phyloP scores from a whole-genome alignment of 2,329 filamentous ascomycete species.

The Fusarium tanahbumbuense region DNA sequence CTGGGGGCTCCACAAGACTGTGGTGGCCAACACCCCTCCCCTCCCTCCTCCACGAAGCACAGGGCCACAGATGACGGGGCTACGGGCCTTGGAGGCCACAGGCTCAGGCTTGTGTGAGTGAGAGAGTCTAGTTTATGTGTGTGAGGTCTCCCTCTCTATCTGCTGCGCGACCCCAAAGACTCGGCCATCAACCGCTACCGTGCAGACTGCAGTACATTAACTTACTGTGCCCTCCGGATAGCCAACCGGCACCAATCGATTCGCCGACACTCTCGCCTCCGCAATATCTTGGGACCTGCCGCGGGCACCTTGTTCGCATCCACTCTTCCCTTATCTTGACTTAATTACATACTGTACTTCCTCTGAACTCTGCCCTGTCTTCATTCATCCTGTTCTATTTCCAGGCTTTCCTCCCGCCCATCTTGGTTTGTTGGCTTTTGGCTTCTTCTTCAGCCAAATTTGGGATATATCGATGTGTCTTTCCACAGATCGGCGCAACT shows the following conservation, averaged over 20 bases:
- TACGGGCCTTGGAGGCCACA: slow-evolving; percentile 37
- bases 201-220: slow-evolving; percentile 11
- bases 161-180: slow-evolving; percentile 36
- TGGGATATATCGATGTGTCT: slow-evolving; percentile 5
- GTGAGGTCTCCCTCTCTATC: neutral
- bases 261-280: slow-evolving; percentile 46
- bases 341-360: slow-evolving; percentile 11
- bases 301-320: slow-evolving; percentile 42
- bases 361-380: slow-evolving; percentile 29
- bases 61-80: slow-evolving; percentile 38
- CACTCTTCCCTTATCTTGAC: slow-evolving; percentile 42
- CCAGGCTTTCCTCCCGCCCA: slow-evolving; percentile 8
- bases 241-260: slow-evolving; percentile 40
- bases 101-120: slow-evolving; percentile 26
- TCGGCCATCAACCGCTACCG: slow-evolving; percentile 32
- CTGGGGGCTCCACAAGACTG: slow-evolving; percentile 36
- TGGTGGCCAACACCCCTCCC: slow-evolving; percentile 40
- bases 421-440: slow-evolving; percentile 7
- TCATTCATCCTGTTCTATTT: slow-evolving; percentile 28
- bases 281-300: slow-evolving; percentile 48
- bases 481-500: neutral
- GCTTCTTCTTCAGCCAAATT: slow-evolving; percentile 15
- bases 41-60: slow-evolving; percentile 34
- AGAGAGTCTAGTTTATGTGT: neutral
- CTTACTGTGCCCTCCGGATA: slow-evolving; percentile 38